Percentiles rank a stretch among this genome's conserved stretches.
phyloP scores from a whole-genome alignment of 192 early-diverging fungal genomes.

The Backusella mclennaniae region DNA sequence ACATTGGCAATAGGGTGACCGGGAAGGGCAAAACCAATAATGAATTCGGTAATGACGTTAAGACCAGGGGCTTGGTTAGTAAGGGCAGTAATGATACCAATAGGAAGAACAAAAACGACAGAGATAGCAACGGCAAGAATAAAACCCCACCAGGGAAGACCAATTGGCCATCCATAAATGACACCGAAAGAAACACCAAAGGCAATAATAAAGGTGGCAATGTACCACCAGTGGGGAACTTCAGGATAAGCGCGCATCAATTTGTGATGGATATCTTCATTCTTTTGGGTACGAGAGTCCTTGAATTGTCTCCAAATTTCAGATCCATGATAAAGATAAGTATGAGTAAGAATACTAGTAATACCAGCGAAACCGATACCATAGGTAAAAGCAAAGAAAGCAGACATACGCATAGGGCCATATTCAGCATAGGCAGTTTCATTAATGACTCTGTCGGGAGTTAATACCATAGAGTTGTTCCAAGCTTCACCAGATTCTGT shows the following conservation, averaged over 20 bases:
- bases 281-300: conserved; percentile 24
- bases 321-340: conserved; percentile 60
- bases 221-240: conserved; percentile 65
- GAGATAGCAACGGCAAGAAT: conserved; percentile 58
- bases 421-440: conserved; percentile 41
- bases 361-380: conserved; percentile 56
- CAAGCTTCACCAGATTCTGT: conserved; percentile 32
- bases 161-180: conserved; percentile 52
- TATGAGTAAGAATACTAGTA: conserved; percentile 55
- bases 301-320: conserved; percentile 48
- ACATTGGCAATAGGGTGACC: conserved; percentile 83
- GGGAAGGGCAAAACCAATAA: conserved; percentile 77
- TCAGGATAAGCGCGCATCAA: conserved; percentile 75
- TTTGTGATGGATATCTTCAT: conserved; percentile 64
- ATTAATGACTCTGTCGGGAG: conserved; percentile 36
- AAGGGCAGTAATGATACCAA: conserved; percentile 80
- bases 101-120: conserved; percentile 68
- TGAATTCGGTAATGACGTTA: conserved; percentile 85
- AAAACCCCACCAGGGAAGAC: conserved; percentile 78
- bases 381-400: conserved; percentile 52
- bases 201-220: conserved; percentile 41
- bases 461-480: conserved; percentile 35
- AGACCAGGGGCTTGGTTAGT: conserved; percentile 75
- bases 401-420: conserved; percentile 47
- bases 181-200: conserved; percentile 46